Evolutionary conservation across 352 stramenopile species (phyloP).

Genomic region (Phytophthora constricta): DNA sequence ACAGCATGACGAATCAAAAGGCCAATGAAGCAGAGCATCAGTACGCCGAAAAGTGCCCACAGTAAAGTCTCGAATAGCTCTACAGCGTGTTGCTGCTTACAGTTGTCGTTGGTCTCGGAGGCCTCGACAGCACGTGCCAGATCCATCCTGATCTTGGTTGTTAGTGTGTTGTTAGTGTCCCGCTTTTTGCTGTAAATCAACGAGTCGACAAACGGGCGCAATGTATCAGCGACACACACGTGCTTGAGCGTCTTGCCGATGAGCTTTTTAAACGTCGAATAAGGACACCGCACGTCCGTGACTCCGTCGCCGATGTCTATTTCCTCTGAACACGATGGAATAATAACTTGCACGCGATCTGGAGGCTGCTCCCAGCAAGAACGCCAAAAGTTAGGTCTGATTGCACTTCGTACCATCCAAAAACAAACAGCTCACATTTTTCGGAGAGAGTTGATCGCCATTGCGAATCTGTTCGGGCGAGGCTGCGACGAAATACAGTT

Average conservation of each 20-base stretch:
- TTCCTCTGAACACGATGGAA: slow-evolving; percentile 76
- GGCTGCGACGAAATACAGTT: slow-evolving; percentile 75
- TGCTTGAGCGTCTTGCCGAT: slow-evolving; percentile 72
- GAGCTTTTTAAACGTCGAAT: slow-evolving; percentile 72
- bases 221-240: slow-evolving; percentile 71
- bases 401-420: background rate
- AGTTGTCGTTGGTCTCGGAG: slow-evolving; percentile 7
- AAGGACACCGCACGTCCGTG: slow-evolving; percentile 63
- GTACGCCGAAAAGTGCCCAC: slow-evolving; percentile 49
- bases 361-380: slow-evolving; percentile 48
- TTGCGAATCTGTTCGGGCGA: slow-evolving; percentile 77
- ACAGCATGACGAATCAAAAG: slow-evolving; percentile 37
- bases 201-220: slow-evolving; percentile 71
- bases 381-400: background rate
- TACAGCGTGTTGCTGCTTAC: background rate
- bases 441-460: slow-evolving; percentile 51
- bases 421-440: slow-evolving; percentile 53
- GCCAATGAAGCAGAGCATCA: slow-evolving; percentile 49
- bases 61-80: slow-evolving; percentile 30
- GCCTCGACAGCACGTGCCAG: slow-evolving; percentile 9
- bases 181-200: slow-evolving; percentile 21
- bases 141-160: slow-evolving; percentile 7
- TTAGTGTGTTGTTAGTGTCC: slow-evolving; percentile 3
- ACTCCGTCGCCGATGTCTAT: slow-evolving; percentile 48
- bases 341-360: slow-evolving; percentile 65